These are phyloP conservation scores for Fistulinella prunicolor DNA, from an alignment of 768 basidiomycete genomes.

Conservation along the genomic window DNA sequence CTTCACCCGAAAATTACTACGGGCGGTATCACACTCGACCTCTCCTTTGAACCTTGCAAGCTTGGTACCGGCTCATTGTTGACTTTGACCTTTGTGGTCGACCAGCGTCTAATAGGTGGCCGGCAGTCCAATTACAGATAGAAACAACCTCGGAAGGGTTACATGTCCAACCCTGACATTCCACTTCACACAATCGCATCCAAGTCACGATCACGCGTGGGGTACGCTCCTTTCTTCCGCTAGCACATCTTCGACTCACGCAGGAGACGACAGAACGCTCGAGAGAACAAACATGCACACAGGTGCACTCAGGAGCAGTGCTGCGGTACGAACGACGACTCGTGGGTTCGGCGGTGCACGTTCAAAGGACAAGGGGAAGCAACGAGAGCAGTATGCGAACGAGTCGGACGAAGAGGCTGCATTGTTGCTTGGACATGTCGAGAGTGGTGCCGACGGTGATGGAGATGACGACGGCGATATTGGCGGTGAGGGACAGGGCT, in stretches of 20 bases:
- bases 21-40: too few species aligned
- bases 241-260: constrained; percentile 26
- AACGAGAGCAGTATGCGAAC: constrained; percentile 57
- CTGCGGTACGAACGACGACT: constrained; percentile 25
- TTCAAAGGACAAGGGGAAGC: constrained; percentile 39
- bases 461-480: constrained; percentile 39
- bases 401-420: constrained; percentile 63
- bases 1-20: too few species aligned
- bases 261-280: constrained; percentile 14
- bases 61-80: too few species aligned
- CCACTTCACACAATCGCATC: constrained; percentile 61
- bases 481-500: constrained; percentile 30
- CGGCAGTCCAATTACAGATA: constrained; percentile 1
- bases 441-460: constrained; percentile 35
- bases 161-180: constrained; percentile 54
- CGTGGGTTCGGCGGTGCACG: constrained; percentile 15
- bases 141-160: constrained; percentile 2
- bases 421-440: constrained; percentile 39
- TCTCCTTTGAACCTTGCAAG: too few species aligned
- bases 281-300: constrained; percentile 27
- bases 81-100: too few species aligned
- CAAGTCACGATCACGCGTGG: constrained; percentile 41
- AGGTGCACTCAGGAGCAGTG: constrained; percentile 32
- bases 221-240: constrained; percentile 43
- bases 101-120: neutral